These are phyloP conservation scores for Fomitopsis betulina DNA, from an alignment of 1,284 basidiomycete species.

Conservation along the genomic window DNA sequence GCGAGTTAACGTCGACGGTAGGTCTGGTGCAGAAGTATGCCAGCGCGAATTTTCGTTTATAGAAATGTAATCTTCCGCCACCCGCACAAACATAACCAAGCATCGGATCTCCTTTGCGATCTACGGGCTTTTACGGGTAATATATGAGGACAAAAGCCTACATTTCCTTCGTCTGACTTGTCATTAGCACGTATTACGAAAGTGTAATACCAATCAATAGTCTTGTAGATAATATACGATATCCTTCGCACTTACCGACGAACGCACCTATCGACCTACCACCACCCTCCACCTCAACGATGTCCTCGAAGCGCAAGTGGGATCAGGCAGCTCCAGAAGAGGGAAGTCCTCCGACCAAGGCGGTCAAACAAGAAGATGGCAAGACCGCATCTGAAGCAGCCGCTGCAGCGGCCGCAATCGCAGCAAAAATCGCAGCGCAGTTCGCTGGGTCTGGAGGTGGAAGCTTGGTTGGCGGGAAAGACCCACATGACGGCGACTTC, in stretches of 20 bases:
- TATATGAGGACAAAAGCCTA: too few species aligned
- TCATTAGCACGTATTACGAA: too few species aligned
- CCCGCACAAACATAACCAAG: slow-evolving; percentile 10
- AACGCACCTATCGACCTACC: neutral
- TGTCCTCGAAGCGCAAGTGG: slow-evolving; percentile 72
- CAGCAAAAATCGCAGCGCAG: slow-evolving; percentile 88
- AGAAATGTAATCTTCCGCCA: neutral
- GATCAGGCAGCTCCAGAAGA: slow-evolving; percentile 55
- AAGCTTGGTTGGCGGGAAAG: slow-evolving; percentile 40
- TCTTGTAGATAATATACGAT: too few species aligned
- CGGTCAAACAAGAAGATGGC: slow-evolving; percentile 49
- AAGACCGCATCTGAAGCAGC: slow-evolving; percentile 73
- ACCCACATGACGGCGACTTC: slow-evolving; percentile 80
- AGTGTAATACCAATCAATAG: too few species aligned
- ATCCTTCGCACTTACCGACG: too few species aligned
- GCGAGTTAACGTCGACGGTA: neutral
- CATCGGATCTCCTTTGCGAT: neutral
- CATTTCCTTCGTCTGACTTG: too few species aligned
- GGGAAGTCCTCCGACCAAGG: slow-evolving; percentile 38
- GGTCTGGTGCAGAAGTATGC: neutral
- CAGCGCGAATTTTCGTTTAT: neutral
- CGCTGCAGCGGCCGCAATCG: slow-evolving; percentile 81
- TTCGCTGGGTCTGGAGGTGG: slow-evolving; percentile 49
- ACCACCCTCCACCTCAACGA: slow-evolving; percentile 16
- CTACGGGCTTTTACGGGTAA: too few species aligned